Base-by-base conservation (phyloP, 179 eudicot genomes). In the Amaranthus tricolor region DNA sequence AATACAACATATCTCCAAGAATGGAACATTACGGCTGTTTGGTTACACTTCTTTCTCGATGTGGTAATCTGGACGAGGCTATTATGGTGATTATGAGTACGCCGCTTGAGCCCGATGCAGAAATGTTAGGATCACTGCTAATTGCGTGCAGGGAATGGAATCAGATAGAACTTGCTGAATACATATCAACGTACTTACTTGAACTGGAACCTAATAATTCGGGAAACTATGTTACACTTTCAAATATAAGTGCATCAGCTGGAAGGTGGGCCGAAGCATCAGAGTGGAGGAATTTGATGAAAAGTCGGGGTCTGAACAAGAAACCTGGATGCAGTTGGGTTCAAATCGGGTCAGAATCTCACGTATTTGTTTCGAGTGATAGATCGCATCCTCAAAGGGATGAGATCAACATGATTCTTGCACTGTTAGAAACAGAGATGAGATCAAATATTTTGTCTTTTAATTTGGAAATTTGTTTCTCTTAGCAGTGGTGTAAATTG, bases 311-410 rank as follows among this genome's bases (percentile, higher is more conserved):
- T 16, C 10, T 82, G 65, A 68, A 12, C 65, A 88, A 86, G 77
- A 71, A 47, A 45, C 87, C 86, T 11, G 88, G 91, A 24, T 86
- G 91, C 69, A 88, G 87, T 82, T 88, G 87, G 86, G 77, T 80
- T 76, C 81, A 82, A 71, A 76, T 84, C 55, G 89, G 87, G 40
- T 68, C 57, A 40, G 84, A 84, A n/a, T 45, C 43, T 75, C 83
- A 75, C 82, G 85, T 78, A 14, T 85, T 84, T 85, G 80, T 77
- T 65, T 84, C 88, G 13, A 81, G 84, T 71, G 89, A 84, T 68
- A 68, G 62, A 73, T 81, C 79, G 16, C 85, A 88, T 73, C 79
- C 80, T 59, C 79, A 70, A 59, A 82, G 57, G 5, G 66, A 66
- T 45, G 84, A 77, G 68, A 86, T 86, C 67, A 49, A 44, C 56